Evolutionary conservation across 768 basidiomycete genomes (phyloP), one percentile per base, ranked within the genome.

Genomic region (Arthromyces matolae): DNA sequence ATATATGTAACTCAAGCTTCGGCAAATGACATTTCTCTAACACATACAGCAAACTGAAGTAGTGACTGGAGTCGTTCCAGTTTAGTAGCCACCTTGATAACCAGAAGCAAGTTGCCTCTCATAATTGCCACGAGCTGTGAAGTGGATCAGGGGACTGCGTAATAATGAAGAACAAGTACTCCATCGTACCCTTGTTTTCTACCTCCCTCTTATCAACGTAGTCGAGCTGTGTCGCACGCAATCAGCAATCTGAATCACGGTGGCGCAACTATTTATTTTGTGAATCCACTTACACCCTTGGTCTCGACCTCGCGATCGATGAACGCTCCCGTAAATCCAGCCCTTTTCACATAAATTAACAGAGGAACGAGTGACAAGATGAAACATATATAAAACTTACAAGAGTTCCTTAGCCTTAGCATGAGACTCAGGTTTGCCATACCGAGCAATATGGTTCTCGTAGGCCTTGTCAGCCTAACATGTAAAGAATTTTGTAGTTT

Each of bases 381-480:
- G 2, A 18, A 22, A 20, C 16, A n/a, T n/a, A n/a, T n/a, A 9
- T 10, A 38, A 16, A 4, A 14, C 37, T 6, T 33, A 76, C 72
- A 81, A 47, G 45, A 78, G 56, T 64, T 83, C 74, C 68, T 84
- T 85, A 18, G 79, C 80, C 58, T 69, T 70, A 8, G 62, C 73
- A 59, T 88, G 86, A 42, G 23, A 61, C 13, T 51, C 57, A 3
- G 78, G 72, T 55, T 73, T 52, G 33, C 86, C 86, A 20, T 83
- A 68, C 31, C 41, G 58, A 29, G 46, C 70, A 23, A 56, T 38
- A 64, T 88, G 86, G 0, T 79, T 53, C 53, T 86, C 73, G 59
- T 78, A 87, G 1, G 79, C 75, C 60, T 83, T 86, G 38, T 73
- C 75, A 47, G 84, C 84, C 82, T 81, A 64, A 24, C 31, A n/a